These are phyloP conservation scores for Russula dissimulans DNA, from an alignment of 768 basidiomycete genomes.

Conservation along the genomic window DNA sequence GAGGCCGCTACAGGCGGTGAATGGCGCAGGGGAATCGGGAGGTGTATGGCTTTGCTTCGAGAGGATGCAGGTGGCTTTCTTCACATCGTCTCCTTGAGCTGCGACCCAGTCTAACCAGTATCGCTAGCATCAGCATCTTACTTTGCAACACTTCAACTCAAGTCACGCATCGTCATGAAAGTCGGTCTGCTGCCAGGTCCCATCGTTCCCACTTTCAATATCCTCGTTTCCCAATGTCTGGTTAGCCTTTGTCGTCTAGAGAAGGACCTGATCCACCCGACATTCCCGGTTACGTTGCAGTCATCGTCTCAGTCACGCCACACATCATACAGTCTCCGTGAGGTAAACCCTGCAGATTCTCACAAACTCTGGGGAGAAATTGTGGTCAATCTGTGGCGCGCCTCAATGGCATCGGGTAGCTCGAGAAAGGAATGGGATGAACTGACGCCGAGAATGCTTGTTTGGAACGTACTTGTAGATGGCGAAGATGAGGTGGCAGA, in stretches of 20 bases:
- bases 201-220: not conserved
- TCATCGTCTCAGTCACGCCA: conserved; percentile 3
- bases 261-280: not conserved
- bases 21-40: conserved; percentile 48
- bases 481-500: conserved; percentile 35
- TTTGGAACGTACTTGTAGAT: conserved; percentile 42
- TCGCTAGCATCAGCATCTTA: not conserved
- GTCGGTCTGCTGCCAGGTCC: conserved; percentile 11
- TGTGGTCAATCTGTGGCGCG: conserved; percentile 50
- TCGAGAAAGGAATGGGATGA: conserved; percentile 37
- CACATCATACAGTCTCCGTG: conserved; percentile 24
- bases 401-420: conserved; percentile 34
- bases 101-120: not conserved
- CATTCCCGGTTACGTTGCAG: not conserved
- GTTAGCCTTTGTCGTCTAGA: conserved; percentile 5
- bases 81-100: not conserved
- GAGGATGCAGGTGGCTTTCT: conserved; percentile 20
- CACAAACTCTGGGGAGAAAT: conserved; percentile 39
- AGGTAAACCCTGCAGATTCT: conserved; percentile 23
- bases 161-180: conserved; percentile 3
- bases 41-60: conserved; percentile 42
- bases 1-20: conserved; percentile 46
- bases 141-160: not conserved
- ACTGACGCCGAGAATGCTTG: conserved; percentile 44
- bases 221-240: conserved; percentile 13